Evolutionary conservation across 75 land plant genomes (phyloP), one percentile per base, ranked within the genome.

Genomic region (Sequoia sempervirens): DNA sequence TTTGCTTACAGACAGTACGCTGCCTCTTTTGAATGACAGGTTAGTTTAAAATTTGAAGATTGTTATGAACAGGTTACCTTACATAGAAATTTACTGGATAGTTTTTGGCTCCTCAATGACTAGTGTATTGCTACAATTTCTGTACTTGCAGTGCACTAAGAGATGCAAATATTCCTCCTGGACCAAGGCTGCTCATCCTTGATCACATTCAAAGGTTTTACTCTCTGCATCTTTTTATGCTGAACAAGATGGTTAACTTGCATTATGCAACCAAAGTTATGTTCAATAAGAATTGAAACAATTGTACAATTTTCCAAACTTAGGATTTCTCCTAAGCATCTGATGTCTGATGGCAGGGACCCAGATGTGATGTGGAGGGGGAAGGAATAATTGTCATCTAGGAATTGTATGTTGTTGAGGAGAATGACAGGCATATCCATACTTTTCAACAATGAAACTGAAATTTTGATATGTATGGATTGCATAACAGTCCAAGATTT

Each of bases 171-270:
- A 93, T 96, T 68, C 98, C 98, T 13, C 98, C 98, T 58, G 98
- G 98, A 68, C 98, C 98, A 73, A 92, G 98, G 83, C 94, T 96
- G 76, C 91, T 96, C 81, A 96, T 96, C 86, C 91, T 96, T 70
- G 95, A 96, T 85, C 97, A 93, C 84, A 84, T 96, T 61, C 86
- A 93, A 85, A 95, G 97, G 98, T 96, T 38, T 75, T 37, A 13
- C 38, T 23, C 17, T 23, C 2, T n/a, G 26, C 28, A 43, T 43
- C 79, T 78, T 43, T 40, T 78, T 10, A 78, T 78, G 45, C n/a
- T 32, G 13, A 70, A 78, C 45, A 78, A 7, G 2, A 78, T 78
- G 15, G 30, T 1, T 26, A 45, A 40, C 79, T 78, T 20, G 4
- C 13, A 40, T 41, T 8, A n/a, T 78, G 52, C 46, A 26, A 28